Base-by-base conservation (phyloP, 202 grass and related monocot species). In the Zizania palustris region DNA sequence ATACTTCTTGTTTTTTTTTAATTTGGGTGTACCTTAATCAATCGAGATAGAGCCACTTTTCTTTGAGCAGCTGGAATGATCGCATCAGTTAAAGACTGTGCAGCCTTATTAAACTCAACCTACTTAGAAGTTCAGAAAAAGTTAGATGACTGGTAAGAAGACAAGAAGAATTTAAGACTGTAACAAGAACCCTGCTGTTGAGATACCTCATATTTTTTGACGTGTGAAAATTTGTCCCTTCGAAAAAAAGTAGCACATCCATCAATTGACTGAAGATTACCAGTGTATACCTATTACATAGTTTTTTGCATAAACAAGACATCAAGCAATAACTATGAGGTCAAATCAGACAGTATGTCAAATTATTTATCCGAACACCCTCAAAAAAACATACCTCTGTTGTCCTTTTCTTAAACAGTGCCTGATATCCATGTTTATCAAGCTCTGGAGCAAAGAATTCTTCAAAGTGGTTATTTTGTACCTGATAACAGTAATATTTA, bases 41-140 rank as follows among this genome's bases (percentile, higher is more conserved):
- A 69, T 35, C 93, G 89, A 66, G 19, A 80, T 58, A 96, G 78
- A 51, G 90, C 90, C 50, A 85, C 71, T 67, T 90, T 92, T 82
- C 85, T 88, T 71, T 96, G 93, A 86, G 72, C 28, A 57, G 87
- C 19, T 86, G 82, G 78, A 66, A 96, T 96, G 67, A 85, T 88
- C 46, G 80, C 82, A 13, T 96, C 90, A 12, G 89, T 92, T 83
- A 96, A 82, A 71, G 93, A 96, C 75, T 92, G 85, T 71, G 90
- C 93, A 62, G 93, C 93, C 76, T 96, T 96, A 77, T 96, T 96
- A 37, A 96, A 96, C 72, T 96, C 93, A 51, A 96, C 90, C 93
- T 96, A 69, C 71, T 86, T 11, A 67, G 48, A 79, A 76, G 62
- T 43, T 28, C 19, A 67, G 67, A 22, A 79, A 76, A 38, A 70